Conservation (phyloP, 352 stramenopile species). For the Pythium periplocum region DNA sequence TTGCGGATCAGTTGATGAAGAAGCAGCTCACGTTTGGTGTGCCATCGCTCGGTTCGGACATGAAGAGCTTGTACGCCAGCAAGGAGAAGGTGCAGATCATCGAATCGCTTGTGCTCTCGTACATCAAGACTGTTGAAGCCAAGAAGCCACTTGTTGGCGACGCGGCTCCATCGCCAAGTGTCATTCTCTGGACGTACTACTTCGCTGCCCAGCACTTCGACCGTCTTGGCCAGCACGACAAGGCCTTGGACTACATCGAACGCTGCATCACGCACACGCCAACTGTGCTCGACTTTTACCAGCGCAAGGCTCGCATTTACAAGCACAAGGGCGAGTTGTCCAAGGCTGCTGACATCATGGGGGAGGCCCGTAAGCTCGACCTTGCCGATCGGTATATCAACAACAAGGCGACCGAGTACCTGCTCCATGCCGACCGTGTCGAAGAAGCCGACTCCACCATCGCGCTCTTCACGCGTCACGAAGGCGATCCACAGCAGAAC, state of each 20-base stretch:
- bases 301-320: slow-evolving; percentile 91
- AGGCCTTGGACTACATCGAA: slow-evolving; percentile 89
- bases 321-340: slow-evolving; percentile 92
- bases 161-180: slow-evolving; percentile 24
- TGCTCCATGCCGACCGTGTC: slow-evolving; percentile 91
- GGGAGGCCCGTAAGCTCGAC: slow-evolving; percentile 92
- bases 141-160: slow-evolving; percentile 53
- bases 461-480: slow-evolving; percentile 95
- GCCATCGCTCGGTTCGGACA: slow-evolving; percentile 90
- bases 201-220: slow-evolving; percentile 92
- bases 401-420: slow-evolving; percentile 97
- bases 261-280: slow-evolving; percentile 92
- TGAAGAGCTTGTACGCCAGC: slow-evolving; percentile 87
- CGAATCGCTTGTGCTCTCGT: slow-evolving; percentile 73
- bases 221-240: slow-evolving; percentile 74
- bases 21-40: slow-evolving; percentile 88
- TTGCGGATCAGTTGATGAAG: slow-evolving; percentile 57
- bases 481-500: slow-evolving; percentile 95
- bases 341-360: slow-evolving; percentile 89
- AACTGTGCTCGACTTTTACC: slow-evolving; percentile 91
- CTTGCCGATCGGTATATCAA: slow-evolving; percentile 98
- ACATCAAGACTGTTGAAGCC: slow-evolving; percentile 66
- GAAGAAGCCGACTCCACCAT: slow-evolving; percentile 92
- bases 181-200: slow-evolving; percentile 90
- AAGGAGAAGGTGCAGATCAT: slow-evolving; percentile 56